Evolutionary conservation across 2,329 filamentous ascomycete species (phyloP), one percentile per base, ranked within the genome.

Genomic region (Colletotrichum sp.): DNA sequence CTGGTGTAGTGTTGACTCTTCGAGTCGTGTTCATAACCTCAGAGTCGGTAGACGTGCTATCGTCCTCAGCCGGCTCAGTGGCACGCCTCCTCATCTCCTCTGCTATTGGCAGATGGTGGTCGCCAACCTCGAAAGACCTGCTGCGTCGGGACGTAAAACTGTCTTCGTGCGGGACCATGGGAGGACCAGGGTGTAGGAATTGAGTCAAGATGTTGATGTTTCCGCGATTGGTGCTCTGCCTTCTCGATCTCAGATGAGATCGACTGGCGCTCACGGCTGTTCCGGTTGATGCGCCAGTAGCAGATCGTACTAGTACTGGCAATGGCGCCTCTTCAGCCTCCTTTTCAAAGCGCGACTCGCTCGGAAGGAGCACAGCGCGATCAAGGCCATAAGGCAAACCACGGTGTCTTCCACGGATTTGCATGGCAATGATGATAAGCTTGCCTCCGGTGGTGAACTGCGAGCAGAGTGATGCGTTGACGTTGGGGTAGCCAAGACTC

Each of bases 401-500:
- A 81, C 93, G 91, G 80, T 94, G 93, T 3, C 93, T 90, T 7
- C 93, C 93, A 83, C 93, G 92, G 72, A 94, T 90, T 85, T 93
- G 90, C 92, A 94, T 93, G 34, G 91, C 91, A 73, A 94, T 89
- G 69, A 94, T 91, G 78, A 94, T 89, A 3, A 94, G 88, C 81
- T 94, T 94, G 84, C 82, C 95, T 84, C 98, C 85, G 0, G 93
- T 90, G 15, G 90, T 92, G 84, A 99, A 98, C 79, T 98, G 92
- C 0, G 91, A 93, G 36, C 92, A 96, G 78, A 99, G 95, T 0
- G 95, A 96, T 0, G 95, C 90, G 84, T 98, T 94, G 83, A 92
- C 89, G 24, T 86, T 88, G 0, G 94, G 89, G 77, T 96, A 98
- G 7, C 97, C 97, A 18, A 99, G 89, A 66, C 94, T 96, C 73